These are phyloP conservation scores for Colletotrichum liaoningense DNA, from an alignment of 2,329 filamentous ascomycete species.

Conservation along the genomic window DNA sequence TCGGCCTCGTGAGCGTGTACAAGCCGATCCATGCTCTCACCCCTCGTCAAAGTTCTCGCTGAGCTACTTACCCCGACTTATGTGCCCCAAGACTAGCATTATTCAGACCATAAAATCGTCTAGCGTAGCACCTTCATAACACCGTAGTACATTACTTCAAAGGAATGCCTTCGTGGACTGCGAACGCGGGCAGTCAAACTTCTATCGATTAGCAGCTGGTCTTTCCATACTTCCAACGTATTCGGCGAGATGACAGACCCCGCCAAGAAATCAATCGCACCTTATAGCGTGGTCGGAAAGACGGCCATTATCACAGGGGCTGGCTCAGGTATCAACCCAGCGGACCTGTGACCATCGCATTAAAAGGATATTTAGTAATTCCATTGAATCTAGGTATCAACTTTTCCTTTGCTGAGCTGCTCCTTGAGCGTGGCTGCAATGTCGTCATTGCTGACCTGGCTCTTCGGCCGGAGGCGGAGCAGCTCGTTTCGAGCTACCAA, in stretches of 20 bases:
- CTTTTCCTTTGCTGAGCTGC: constrained; percentile 54
- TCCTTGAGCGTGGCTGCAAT: constrained; percentile 55
- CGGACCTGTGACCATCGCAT: not conserved
- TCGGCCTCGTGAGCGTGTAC: not conserved
- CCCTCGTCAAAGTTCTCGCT: no score
- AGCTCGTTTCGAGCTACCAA: constrained; percentile 43
- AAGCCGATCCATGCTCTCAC: not conserved
- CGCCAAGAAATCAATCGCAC: not conserved
- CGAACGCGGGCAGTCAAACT: not conserved
- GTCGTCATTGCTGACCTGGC: constrained; percentile 58
- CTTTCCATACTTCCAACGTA: not conserved
- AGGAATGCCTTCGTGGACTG: not conserved
- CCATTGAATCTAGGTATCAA: constrained; percentile 50
- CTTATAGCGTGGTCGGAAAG: constrained; percentile 42
- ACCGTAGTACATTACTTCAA: not conserved
- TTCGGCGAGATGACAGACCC: not conserved
- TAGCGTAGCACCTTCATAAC: not conserved
- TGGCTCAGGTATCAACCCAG: constrained; percentile 39
- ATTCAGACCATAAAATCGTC: not conserved
- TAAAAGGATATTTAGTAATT: not conserved
- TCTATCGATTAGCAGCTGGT: not conserved
- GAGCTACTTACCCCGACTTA: not conserved
- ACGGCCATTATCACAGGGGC: constrained; percentile 45
- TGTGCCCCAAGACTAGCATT: not conserved
- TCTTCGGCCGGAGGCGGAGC: constrained; percentile 54